These are phyloP conservation scores for Ophiocordyceps camponoti-saundersi DNA, from an alignment of 2,329 filamentous ascomycete genomes.

Conservation along the genomic window DNA sequence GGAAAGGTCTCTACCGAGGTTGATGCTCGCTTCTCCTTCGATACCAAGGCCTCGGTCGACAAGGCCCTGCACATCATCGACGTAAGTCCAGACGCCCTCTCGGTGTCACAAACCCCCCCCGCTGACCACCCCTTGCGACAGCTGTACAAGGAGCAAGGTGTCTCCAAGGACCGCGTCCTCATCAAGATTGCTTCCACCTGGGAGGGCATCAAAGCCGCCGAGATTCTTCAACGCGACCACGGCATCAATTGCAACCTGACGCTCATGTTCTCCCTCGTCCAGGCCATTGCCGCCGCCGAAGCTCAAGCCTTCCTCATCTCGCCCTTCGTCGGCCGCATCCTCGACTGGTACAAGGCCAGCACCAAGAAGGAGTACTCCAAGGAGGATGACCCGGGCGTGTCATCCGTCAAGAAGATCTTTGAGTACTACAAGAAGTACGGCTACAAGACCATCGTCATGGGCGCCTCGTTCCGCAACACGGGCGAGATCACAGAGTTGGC, in stretches of 20 bases:
- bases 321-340: conserved; percentile 95
- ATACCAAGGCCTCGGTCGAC: conserved; percentile 76
- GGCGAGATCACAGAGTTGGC: conserved; percentile 98
- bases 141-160: conserved; percentile 88
- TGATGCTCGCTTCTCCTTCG: conserved; percentile 89
- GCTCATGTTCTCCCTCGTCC: conserved; percentile 90
- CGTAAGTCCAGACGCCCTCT: conserved; percentile 29
- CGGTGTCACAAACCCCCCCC: conserved; percentile 1
- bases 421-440: conserved; percentile 99
- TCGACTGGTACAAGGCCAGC: conserved; percentile 97
- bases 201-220: conserved; percentile 98
- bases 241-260: conserved; percentile 98
- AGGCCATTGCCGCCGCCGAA: conserved; percentile 93
- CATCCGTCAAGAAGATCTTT: conserved; percentile 85
- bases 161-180: conserved; percentile 83
- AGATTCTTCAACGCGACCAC: conserved; percentile 91
- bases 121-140: conserved; percentile 17
- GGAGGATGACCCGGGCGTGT: conserved; percentile 88
- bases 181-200: conserved; percentile 99
- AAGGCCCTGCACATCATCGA: conserved; percentile 97
- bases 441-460: conserved; percentile 99
- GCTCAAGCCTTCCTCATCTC: conserved; percentile 95
- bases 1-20: conserved; percentile 99
- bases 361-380: conserved; percentile 87
- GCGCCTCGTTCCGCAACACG: conserved; percentile 88